Percentiles rank a stretch among this genome's conserved stretches.
Evolutionary conservation across 2,329 filamentous ascomycete genomes (phyloP).

Genomic region (Cytospora mali): DNA sequence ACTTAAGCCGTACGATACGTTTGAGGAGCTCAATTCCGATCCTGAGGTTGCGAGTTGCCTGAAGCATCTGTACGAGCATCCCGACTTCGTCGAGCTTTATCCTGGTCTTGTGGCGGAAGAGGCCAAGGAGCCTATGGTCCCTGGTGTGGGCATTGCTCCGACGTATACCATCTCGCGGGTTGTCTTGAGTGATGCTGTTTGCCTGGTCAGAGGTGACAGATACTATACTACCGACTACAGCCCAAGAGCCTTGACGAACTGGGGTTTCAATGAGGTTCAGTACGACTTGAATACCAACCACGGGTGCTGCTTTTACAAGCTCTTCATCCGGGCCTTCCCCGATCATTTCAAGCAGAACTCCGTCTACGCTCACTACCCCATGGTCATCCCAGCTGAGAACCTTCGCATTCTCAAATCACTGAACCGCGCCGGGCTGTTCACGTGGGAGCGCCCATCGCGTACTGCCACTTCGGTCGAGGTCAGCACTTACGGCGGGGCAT

Average conservation of each 20-base stretch:
- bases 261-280: constrained; percentile 76
- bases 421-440: constrained; percentile 68
- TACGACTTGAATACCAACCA: constrained; percentile 75
- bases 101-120: constrained; percentile 77
- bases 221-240: constrained; percentile 81
- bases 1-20: constrained; percentile 73
- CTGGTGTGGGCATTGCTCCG: constrained; percentile 74
- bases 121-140: constrained; percentile 71
- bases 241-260: constrained; percentile 75
- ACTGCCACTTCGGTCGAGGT: constrained; percentile 57
- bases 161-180: constrained; percentile 78
- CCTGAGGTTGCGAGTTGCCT: constrained; percentile 68
- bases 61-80: constrained; percentile 72
- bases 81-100: constrained; percentile 80
- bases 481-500: constrained; percentile 62
- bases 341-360: constrained; percentile 77
- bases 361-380: constrained; percentile 80
- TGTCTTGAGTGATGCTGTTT: constrained; percentile 75
- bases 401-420: constrained; percentile 69
- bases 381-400: constrained; percentile 72
- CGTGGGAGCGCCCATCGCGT: constrained; percentile 63
- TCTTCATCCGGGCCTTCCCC: constrained; percentile 78
- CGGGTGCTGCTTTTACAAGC: constrained; percentile 83
- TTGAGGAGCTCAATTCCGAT: constrained; percentile 83
- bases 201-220: constrained; percentile 76